Percentiles rank a stretch among this genome's conserved stretches.
These are phyloP conservation scores for Saururus chinensis DNA, from an alignment of 164 flowering plant genomes.

Conservation along the genomic window DNA sequence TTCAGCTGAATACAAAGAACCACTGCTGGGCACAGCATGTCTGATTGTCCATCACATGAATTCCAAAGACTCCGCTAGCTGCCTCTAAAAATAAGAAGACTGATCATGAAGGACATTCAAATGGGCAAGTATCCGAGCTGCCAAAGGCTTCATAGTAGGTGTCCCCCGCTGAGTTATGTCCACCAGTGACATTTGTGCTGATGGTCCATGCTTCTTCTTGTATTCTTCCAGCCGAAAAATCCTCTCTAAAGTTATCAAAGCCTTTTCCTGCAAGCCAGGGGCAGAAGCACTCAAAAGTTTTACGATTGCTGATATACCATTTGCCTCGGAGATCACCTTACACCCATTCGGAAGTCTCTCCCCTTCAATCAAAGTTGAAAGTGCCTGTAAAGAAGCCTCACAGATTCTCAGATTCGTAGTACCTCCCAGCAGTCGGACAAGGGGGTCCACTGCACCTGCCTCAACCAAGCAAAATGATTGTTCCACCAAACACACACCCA, in stretches of 20 bases:
- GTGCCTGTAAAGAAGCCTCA: conserved; percentile 46
- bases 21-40: background rate
- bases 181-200: conserved; percentile 45
- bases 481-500: conserved; percentile 42
- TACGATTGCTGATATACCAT: conserved; percentile 41
- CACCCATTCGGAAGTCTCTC: conserved; percentile 44
- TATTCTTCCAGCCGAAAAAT: conserved; percentile 43
- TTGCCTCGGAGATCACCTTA: conserved; percentile 43
- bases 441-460: conserved; percentile 50
- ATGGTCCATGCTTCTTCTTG: conserved; percentile 38
- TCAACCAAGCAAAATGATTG: conserved; percentile 59
- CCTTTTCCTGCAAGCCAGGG: conserved; percentile 41
- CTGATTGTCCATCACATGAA: background rate
- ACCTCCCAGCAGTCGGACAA: conserved; percentile 40
- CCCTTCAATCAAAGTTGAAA: conserved; percentile 45
- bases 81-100: conserved; percentile 38
- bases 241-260: conserved; percentile 41
- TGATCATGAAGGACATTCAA: conserved; percentile 54
- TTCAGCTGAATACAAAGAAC: background rate
- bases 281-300: conserved; percentile 32
- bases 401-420: conserved; percentile 30
- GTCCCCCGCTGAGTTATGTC: conserved; percentile 57
- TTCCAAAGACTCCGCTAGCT: background rate
- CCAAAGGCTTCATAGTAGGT: conserved; percentile 32
- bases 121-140: conserved; percentile 55